Evolutionary conservation across 371 early-diverging fungal genomes (phyloP), one percentile per base, ranked within the genome.

Genomic region (Quaeritorhiza haematococci): DNA sequence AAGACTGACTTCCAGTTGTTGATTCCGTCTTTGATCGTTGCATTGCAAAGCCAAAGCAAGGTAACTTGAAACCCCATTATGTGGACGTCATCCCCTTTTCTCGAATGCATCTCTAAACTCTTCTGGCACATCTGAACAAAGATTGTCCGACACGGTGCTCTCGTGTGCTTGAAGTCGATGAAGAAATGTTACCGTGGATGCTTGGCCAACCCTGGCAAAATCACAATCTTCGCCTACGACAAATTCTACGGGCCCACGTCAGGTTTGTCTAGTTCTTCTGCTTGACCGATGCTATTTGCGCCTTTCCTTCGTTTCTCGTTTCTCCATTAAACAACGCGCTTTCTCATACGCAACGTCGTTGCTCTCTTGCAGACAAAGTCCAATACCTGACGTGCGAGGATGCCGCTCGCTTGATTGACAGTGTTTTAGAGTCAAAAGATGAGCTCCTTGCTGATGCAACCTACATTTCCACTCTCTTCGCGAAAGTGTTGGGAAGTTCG

Each of bases 1-100:
- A 46, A 24, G 3, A 41, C 64, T 24, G 96, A 92, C 63, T 89
- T 82, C 71, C 94, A 94, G 71, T 74, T 90, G n/a, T 50, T 88
- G 28, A 62, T 93, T 0, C 93, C 94, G 7, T 68, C 77, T 0
- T 60, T 93, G n/a, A 60, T 94, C 33, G 73, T 86, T 30, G 74
- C 82, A 3, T 71, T 93, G 42, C 68, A 70, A 3, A 79, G 84
- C 59, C 53, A 55, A 1, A 48, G 48, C 48, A 59, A 60, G 52
- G 62, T 59, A 32, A 10, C 38, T 10, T n/a, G n/a, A n/a, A n/a
- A n/a, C n/a, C n/a, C n/a, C n/a, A n/a, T n/a, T n/a, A n/a, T n/a
- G n/a, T n/a, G n/a, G n/a, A n/a, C n/a, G n/a, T n/a, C n/a, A n/a
- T n/a, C n/a, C n/a, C n/a, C n/a, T n/a, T n/a, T n/a, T n/a, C n/a